phyloP scores from a whole-genome alignment of 163 green algal species.

The Smithsoniella earleae region DNA sequence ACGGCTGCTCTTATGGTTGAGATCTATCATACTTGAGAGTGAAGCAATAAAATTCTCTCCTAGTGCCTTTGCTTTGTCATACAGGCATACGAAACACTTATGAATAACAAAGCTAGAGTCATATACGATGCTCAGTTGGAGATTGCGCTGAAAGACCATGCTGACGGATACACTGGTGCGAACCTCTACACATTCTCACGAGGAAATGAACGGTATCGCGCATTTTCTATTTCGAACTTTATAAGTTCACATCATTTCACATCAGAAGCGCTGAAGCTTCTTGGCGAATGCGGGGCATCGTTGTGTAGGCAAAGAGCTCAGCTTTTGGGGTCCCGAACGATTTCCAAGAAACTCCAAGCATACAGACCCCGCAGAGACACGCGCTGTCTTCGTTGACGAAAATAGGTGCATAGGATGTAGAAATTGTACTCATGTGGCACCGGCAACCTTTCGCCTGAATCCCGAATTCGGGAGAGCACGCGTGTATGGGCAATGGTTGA shows the following conservation, averaged over 20 bases:
- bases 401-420: constrained; percentile 86
- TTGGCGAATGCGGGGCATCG: no score
- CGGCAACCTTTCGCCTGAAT: constrained; percentile 82
- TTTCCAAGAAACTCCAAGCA: constrained; percentile 53
- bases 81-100: constrained; percentile 46
- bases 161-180: constrained; percentile 62
- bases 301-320: constrained; percentile 49
- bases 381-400: constrained; percentile 88
- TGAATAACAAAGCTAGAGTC: constrained; percentile 34
- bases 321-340: constrained; percentile 58
- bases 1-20: no score
- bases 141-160: constrained; percentile 52
- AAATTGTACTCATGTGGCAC: constrained; percentile 66
- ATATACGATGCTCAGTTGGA: constrained; percentile 66
- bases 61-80: background rate
- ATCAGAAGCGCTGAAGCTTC: background rate
- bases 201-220: background rate
- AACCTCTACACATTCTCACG: background rate
- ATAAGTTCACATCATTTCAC: background rate
- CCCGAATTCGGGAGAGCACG: constrained; percentile 60
- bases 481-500: constrained; percentile 74
- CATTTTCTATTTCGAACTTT: background rate
- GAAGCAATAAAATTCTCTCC: background rate
- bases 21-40: no score
- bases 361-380: constrained; percentile 52